Base-by-base conservation (phyloP, 495 filamentous ascomycete species). In the Astrothelium subdiscretum region DNA sequence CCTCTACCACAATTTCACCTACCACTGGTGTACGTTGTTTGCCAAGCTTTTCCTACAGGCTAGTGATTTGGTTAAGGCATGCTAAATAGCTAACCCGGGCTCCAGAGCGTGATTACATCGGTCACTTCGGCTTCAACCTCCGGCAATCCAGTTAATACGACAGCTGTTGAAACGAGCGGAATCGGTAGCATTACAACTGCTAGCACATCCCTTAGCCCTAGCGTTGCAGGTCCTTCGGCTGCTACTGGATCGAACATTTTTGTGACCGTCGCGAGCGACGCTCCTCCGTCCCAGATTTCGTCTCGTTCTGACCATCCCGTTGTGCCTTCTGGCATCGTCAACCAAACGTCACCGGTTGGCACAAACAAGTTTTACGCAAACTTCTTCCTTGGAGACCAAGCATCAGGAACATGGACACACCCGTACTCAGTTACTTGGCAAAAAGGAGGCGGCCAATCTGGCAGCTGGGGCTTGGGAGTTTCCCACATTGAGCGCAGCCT, bases 351-450 rank as follows among this genome's bases (percentile, higher is more conserved):
- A 1, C 87, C 87, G 0, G 79, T 89, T 64, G 76, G 82, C 58
- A 94, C 91, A 13, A 95, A 97, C 73, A 97, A 96, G 68, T 98
- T 96, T 73, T 96, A 96, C 68, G 84, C 85, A 59, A 95, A 95
- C 57, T 85, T 96, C 65, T 94, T 92, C 68, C 76, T 97, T 2
- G 90, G 86, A 2, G 80, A 73, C 54, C 91, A 95, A 72, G 81
- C 75, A 3, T 80, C 81, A 40, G 79, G 85, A 1, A 81, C 84
- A 0, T 97, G 88, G 79, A 88, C 89, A 1, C 86, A 95, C 70
- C 94, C 94, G 11, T 98, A 96, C 72, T 86, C 87, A 0, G 65
- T 96, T 2, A 73, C 81, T 40, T 96, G 91, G 90, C 78, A 84
- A 2, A 85, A 83, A 68, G 91, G 91, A 1, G 73, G 73, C 44